Conservation (phyloP, 2,329 filamentous ascomycete species). For the Teratosphaeria zuluensis region DNA sequence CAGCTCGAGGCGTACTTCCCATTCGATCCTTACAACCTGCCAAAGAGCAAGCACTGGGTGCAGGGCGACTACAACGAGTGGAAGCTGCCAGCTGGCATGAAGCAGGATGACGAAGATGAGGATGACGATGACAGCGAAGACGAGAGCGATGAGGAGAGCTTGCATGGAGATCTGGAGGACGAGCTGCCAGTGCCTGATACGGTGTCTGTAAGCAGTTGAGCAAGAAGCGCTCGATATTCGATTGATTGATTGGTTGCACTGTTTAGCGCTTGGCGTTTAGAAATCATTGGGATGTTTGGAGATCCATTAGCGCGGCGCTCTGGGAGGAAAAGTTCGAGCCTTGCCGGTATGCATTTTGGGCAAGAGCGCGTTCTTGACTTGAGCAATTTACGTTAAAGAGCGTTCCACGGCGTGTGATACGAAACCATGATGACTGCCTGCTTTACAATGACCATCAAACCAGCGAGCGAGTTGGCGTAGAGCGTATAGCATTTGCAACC, state of each 20-base stretch:
- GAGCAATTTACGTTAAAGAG: constrained; percentile 8
- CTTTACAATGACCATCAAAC: neutral
- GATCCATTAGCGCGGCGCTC: constrained; percentile 12
- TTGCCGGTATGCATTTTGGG: constrained; percentile 7
- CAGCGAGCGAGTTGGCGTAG: neutral
- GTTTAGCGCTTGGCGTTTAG: neutral
- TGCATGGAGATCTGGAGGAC: constrained; percentile 12
- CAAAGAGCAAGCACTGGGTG: constrained; percentile 78
- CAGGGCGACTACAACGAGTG: constrained; percentile 75
- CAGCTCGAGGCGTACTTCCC: constrained; percentile 93
- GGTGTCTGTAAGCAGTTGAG: constrained; percentile 15
- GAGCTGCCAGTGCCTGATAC: constrained; percentile 9
- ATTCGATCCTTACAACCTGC: constrained; percentile 91
- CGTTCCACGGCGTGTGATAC: neutral
- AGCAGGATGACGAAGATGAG: constrained; percentile 46
- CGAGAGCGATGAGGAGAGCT: constrained; percentile 19
- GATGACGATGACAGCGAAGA: constrained; percentile 36
- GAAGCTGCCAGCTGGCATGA: constrained; percentile 58
- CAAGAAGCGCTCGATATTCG: neutral
- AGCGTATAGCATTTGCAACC: neutral
- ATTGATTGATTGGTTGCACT: neutral
- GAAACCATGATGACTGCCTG: neutral
- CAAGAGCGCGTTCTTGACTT: constrained; percentile 10
- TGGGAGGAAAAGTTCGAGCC: constrained; percentile 7
- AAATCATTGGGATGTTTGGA: neutral